Conservation (phyloP, 768 basidiomycete species). For the Calocera cornea region DNA sequence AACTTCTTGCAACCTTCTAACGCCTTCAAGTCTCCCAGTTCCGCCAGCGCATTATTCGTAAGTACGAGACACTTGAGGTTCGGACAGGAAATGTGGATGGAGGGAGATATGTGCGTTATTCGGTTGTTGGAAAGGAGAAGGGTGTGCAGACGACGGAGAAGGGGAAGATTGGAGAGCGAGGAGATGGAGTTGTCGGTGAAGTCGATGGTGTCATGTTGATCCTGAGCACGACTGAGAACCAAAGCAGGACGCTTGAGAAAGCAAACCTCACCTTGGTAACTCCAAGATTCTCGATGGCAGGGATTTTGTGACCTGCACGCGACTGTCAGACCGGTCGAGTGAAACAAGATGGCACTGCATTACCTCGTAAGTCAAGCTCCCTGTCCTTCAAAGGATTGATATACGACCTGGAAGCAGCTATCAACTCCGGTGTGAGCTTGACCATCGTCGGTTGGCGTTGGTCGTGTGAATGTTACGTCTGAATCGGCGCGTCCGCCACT, state of each 20-base stretch:
- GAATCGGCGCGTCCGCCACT: neutral
- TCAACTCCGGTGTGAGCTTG: slow-evolving; percentile 87
- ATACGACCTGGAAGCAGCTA: slow-evolving; percentile 64
- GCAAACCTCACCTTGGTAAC: slow-evolving; percentile 61
- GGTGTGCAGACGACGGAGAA: slow-evolving; percentile 70
- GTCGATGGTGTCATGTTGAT: slow-evolving; percentile 89
- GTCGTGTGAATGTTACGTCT: neutral
- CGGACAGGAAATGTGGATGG: slow-evolving; percentile 68
- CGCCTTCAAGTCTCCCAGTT: slow-evolving; percentile 76
- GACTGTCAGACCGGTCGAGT: neutral
- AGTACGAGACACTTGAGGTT: slow-evolving; percentile 74
- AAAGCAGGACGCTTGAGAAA: slow-evolving; percentile 5
- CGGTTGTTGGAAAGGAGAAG: slow-evolving; percentile 85
- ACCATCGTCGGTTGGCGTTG: slow-evolving; percentile 33
- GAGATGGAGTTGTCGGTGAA: slow-evolving; percentile 82
- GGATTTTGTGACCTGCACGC: slow-evolving; percentile 74
- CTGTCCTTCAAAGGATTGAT: slow-evolving; percentile 78
- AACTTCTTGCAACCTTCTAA: slow-evolving; percentile 57
- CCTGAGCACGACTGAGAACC: slow-evolving; percentile 32
- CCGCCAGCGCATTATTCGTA: slow-evolving; percentile 65
- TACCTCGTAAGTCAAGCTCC: slow-evolving; percentile 83
- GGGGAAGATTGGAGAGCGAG: slow-evolving; percentile 69
- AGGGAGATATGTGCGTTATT: slow-evolving; percentile 66
- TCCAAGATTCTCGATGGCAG: slow-evolving; percentile 91
- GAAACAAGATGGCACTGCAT: slow-evolving; percentile 14